Evolutionary conservation across 495 filamentous ascomycete species (phyloP).

Genomic region (Aspergillus wentii): DNA sequence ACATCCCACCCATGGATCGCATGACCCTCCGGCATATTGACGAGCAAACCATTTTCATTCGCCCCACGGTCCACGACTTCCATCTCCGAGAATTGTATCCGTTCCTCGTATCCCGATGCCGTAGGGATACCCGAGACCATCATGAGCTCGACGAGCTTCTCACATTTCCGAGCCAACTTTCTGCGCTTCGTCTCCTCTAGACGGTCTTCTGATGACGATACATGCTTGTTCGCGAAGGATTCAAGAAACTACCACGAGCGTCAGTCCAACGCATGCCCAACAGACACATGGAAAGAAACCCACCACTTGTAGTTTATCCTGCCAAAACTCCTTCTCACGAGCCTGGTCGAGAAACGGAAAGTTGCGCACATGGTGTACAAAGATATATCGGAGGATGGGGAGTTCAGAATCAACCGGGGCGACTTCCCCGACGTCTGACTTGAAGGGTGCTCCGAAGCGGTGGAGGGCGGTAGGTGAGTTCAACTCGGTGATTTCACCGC

Average conservation of each 20-base stretch:
- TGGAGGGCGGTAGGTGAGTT: conserved; percentile 91
- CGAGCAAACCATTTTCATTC: conserved; percentile 79
- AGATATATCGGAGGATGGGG: conserved; percentile 91
- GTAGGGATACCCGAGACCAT: conserved; percentile 97
- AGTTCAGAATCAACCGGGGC: conserved; percentile 90
- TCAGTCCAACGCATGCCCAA: conserved; percentile 3
- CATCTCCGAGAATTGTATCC: conserved; percentile 92
- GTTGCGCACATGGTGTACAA: conserved; percentile 95
- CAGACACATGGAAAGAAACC: conserved; percentile 25
- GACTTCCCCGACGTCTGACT: conserved; percentile 86
- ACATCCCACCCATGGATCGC: conserved; percentile 94
- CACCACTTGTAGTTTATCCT: conserved; percentile 94
- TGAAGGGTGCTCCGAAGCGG: conserved; percentile 93
- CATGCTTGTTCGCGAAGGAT: conserved; percentile 95
- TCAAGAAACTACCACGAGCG: conserved; percentile 70
- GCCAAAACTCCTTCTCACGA: conserved; percentile 98
- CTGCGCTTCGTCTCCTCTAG: conserved; percentile 92
- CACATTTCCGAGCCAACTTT: conserved; percentile 86
- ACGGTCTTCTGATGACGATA: conserved; percentile 93
- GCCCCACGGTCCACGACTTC: conserved; percentile 92
- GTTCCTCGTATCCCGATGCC: conserved; percentile 93
- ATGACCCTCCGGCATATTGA: conserved; percentile 85
- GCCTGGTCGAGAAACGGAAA: conserved; percentile 97
- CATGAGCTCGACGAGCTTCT: conserved; percentile 96
- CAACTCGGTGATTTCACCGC: conserved; percentile 83